Percentiles rank a stretch among this genome's conserved stretches.
Conservation (phyloP, 176 grass and related monocot genomes). For the sorghum (Sorghum bicolor) region Sorghum_bicolor_NCBIv3 NC_012872.2:12237001-12237500, state of each 20-base stretch:
- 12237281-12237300: constrained; percentile 50
- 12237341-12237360: constrained; percentile 9
- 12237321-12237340: constrained; percentile 23
- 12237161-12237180: background rate
- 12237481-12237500: constrained; percentile 1
- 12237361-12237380: background rate
- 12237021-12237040: background rate
- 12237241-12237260: background rate
- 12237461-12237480: constrained; percentile 28
- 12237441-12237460: constrained; percentile 25
- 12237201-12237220: constrained; percentile 28
- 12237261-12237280: constrained; percentile 16
- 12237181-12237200: constrained; percentile 35
- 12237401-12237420: constrained; percentile 21
- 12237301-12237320: constrained; percentile 37
- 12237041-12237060: background rate
- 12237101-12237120: background rate
- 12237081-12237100: constrained; percentile 8
- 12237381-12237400: background rate
- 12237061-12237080: background rate
- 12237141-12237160: background rate
- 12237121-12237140: background rate
- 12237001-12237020: too few species aligned
- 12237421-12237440: constrained; percentile 24
- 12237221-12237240: constrained; percentile 16